Percentiles rank a stretch among this genome's conserved stretches.
phyloP scores from a whole-genome alignment of 2,329 filamentous ascomycete genomes.

The Trichothecium roseum region DNA sequence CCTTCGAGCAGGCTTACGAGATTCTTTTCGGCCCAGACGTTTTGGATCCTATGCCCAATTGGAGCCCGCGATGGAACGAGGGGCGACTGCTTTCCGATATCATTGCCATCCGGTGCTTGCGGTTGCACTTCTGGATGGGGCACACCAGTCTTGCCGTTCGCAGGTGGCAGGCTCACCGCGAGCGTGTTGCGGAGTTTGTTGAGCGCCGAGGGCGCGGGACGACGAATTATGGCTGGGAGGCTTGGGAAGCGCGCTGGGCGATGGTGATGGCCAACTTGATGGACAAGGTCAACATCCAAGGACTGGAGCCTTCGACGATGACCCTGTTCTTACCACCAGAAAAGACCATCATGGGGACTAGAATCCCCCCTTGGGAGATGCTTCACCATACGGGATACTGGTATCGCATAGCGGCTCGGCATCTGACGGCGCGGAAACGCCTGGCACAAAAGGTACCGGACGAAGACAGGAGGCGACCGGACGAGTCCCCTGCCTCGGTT shows the following conservation, averaged over 20 bases:
- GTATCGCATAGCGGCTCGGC: constrained; percentile 50
- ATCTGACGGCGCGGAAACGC: constrained; percentile 40
- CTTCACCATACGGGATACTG: constrained; percentile 60
- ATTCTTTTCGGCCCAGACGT: constrained; percentile 72
- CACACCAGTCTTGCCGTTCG: constrained; percentile 72
- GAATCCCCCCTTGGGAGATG: constrained; percentile 51
- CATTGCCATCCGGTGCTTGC: constrained; percentile 68
- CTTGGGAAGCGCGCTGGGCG: constrained; percentile 76
- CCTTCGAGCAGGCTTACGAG: constrained; percentile 82
- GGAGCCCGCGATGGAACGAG: constrained; percentile 86
- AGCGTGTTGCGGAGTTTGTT: constrained; percentile 64
- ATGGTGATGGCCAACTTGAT: constrained; percentile 52
- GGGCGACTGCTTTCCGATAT: constrained; percentile 79
- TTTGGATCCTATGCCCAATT: constrained; percentile 79
- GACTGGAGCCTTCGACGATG: constrained; percentile 32
- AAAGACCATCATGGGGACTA: constrained; percentile 45
- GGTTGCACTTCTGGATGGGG: constrained; percentile 72
- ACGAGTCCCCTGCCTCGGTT: constrained; percentile 32
- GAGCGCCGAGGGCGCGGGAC: constrained; percentile 78
- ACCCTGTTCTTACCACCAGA: constrained; percentile 45
- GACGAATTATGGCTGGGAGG: constrained; percentile 84
- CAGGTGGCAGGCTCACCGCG: constrained; percentile 69
- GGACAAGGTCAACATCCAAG: constrained; percentile 40
- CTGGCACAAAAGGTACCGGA: constrained; percentile 48
- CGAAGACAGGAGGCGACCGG: constrained; percentile 42